A percentile compares a stretch with the other conserved stretches of the same genome.
These are phyloP conservation scores for Colletotrichum tanaceti DNA, from an alignment of 2,329 filamentous ascomycete genomes.

Conservation along the genomic window DNA sequence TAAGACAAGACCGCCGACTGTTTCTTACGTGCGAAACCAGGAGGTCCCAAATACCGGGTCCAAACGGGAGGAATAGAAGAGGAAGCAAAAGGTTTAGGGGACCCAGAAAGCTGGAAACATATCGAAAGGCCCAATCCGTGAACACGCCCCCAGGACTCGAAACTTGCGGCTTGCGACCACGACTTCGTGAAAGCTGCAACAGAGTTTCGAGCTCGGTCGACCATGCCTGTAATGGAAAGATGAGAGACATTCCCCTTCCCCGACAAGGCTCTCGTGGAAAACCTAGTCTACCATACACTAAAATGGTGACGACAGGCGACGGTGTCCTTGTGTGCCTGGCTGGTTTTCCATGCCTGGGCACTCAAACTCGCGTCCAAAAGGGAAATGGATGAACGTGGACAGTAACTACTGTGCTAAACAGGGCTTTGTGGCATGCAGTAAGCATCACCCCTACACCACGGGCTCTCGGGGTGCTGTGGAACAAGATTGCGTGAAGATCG, in stretches of 20 bases:
- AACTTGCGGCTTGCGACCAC: not conserved
- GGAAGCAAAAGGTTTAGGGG: not conserved
- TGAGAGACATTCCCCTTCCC: conserved; percentile 22
- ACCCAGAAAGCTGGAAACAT: conserved; percentile 8
- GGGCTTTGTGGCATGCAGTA: not conserved
- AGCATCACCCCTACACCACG: not conserved
- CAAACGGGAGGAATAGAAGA: not conserved
- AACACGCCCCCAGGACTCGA: not conserved
- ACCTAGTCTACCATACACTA: too few species aligned
- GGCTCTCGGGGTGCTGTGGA: conserved; percentile 24
- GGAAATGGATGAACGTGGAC: conserved; percentile 13
- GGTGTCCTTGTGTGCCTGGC: conserved; percentile 1
- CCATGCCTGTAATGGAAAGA: conserved; percentile 17
- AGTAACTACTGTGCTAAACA: conserved; percentile 6
- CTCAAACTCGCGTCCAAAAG: conserved; percentile 4
- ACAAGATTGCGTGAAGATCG: conserved; percentile 2
- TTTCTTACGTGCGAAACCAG: conserved; percentile 20
- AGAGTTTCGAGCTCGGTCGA: conserved; percentile 5
- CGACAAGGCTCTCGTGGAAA: not conserved
- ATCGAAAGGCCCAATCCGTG: not conserved
- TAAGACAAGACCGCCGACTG: conserved; percentile 17
- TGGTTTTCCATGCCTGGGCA: conserved; percentile 15
- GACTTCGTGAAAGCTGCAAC: conserved; percentile 1
- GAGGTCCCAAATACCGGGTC: conserved; percentile 12
- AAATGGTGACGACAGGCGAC: conserved; percentile 2